Evolutionary conservation across 2,329 filamentous ascomycete species (phyloP).

Genomic region (Nothopassalora personata): DNA sequence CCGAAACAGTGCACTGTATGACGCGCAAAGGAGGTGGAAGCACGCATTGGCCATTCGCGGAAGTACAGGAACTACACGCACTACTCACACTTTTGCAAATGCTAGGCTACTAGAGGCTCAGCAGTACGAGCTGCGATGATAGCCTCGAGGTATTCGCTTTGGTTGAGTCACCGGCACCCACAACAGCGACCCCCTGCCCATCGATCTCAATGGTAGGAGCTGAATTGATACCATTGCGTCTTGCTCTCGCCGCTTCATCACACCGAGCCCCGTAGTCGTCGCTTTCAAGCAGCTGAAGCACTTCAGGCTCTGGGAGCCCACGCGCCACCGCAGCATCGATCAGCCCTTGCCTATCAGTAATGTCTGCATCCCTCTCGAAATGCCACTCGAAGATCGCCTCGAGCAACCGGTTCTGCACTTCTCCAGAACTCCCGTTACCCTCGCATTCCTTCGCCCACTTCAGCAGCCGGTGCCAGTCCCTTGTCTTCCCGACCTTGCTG

Average conservation of each 20-base stretch:
- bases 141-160: slow-evolving; percentile 13
- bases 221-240: slow-evolving; percentile 9
- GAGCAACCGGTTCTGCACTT: slow-evolving; percentile 18
- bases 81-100: neutral
- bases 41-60: too few relatives aligned
- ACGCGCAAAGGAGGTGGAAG: too few relatives aligned
- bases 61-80: neutral
- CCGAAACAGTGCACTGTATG: too few relatives aligned
- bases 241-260: slow-evolving; percentile 7
- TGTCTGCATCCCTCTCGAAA: slow-evolving; percentile 32
- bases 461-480: slow-evolving; percentile 34
- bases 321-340: slow-evolving; percentile 18
- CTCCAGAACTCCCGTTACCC: neutral
- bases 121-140: slow-evolving; percentile 1
- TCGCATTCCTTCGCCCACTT: slow-evolving; percentile 17
- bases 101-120: neutral
- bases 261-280: slow-evolving; percentile 9
- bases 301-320: slow-evolving; percentile 18
- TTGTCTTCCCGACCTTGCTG: slow-evolving; percentile 34
- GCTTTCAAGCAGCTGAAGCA: neutral
- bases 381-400: slow-evolving; percentile 29
- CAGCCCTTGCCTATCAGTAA: slow-evolving; percentile 25
- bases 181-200: slow-evolving; percentile 10
- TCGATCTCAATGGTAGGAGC: slow-evolving; percentile 35
- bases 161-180: slow-evolving; percentile 13